Base-by-base conservation (phyloP, 2,329 filamentous ascomycete genomes). In the Pestalotiopsis sp. region DNA sequence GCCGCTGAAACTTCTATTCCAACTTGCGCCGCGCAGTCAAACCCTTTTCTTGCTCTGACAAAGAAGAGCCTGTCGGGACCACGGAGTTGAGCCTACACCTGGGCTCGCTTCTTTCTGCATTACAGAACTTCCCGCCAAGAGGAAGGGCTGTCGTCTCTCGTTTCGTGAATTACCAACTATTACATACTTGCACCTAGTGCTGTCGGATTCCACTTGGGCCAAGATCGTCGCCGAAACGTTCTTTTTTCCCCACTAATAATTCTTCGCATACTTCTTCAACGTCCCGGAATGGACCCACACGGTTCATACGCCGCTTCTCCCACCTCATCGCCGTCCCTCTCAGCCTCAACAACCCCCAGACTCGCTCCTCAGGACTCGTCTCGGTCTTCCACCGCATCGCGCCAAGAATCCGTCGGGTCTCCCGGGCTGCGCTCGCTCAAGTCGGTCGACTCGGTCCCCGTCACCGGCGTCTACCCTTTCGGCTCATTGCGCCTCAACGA, bases 371-470 rank as follows among this genome's bases (percentile, higher is more conserved):
- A 57, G 27, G 57, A 60, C 17, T 17, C 6, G 45, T n/a, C 17
- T 52, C 17, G 39, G 31, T 39, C 13, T 17, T 5, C 14, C 66
- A 39, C n/a, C 64, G 20, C 17, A 31, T 31, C 66, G 9, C 65
- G 60, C 56, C n/a, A 27, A 36, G 64, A 36, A 66, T 68, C 71
- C 12, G 12, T 61, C 31, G 68, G 64, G 57, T 63, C 67, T 20
- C 41, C 72, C 20, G 63, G 67, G 12, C 59, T 62, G 36, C 61
- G 52, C 4, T 77, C 77, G 5, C 38, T 72, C 7, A 77, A 75
- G 63, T 77, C 78, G 12, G 68, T 70, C 17, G 78, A 78, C 60
- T 80, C 80, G 3, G 74, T 81, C 17, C 70, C 75, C 39, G 74
- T 77, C 4, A 77, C 78, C 64, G 80, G 80, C 27, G 75, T 71